A percentile compares a stretch with the other conserved stretches of the same genome.
phyloP scores from a whole-genome alignment of 441 rosid genomes.

The Cnidoscolus chayamansa region DNA sequence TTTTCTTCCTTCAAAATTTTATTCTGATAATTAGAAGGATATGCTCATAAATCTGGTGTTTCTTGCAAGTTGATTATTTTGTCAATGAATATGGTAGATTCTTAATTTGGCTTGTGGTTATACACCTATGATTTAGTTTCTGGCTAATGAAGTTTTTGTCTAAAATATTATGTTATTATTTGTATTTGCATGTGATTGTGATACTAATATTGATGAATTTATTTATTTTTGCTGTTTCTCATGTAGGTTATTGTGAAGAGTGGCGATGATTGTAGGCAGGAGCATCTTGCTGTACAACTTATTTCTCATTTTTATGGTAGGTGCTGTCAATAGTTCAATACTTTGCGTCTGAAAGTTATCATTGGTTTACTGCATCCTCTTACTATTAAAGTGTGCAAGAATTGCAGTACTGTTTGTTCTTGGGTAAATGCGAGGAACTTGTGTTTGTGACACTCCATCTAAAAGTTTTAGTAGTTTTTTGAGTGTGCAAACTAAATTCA shows the following conservation, averaged over 20 bases:
- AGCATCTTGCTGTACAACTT: conserved; percentile 97
- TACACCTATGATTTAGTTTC: conserved; percentile 17
- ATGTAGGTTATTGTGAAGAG: conserved; percentile 85
- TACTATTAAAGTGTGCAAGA: not conserved
- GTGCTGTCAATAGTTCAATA: conserved; percentile 18
- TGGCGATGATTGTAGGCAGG: conserved; percentile 98
- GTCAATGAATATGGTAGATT: not conserved
- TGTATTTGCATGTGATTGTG: not conserved
- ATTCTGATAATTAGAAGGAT: conserved; percentile 5
- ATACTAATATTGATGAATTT: conserved; percentile 7
- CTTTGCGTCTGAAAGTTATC: not conserved
- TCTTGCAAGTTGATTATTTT: conserved; percentile 5
- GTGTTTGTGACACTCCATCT: not conserved
- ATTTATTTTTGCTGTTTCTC: conserved; percentile 17
- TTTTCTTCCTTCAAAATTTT: not conserved
- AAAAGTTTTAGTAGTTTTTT: not conserved
- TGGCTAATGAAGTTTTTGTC: not conserved
- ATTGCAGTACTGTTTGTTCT: not conserved
- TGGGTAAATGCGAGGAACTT: not conserved
- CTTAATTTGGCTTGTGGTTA: not conserved
- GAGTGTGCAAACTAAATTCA: not conserved
- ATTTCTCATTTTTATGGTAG: conserved; percentile 92
- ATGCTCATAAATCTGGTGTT: not conserved
- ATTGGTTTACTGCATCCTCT: conserved; percentile 7
- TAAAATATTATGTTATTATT: conserved; percentile 11